Base-by-base conservation (phyloP, 1,284 basidiomycete species). In the Serendipita sp. region DNA sequence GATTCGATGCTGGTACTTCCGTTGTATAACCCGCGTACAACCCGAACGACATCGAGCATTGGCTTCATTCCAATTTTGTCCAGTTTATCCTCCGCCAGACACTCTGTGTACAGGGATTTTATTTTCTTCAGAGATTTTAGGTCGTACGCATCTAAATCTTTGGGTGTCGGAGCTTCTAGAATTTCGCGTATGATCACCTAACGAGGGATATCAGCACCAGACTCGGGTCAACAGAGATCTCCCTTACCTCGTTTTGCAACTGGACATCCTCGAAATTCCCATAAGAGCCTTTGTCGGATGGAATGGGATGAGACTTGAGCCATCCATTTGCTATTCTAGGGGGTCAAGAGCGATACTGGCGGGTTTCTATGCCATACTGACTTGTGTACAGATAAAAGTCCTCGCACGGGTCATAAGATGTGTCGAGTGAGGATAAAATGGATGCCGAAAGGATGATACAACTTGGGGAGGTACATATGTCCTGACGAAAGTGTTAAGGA, bases 361-460 rank as follows among this genome's bases (percentile, higher is more conserved):
- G 38, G 38, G 13, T 41, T 8, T 17, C 6, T n/a, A n/a, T 10
- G 53, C 32, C 1, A 32, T 30, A 79, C 84, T 70, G 69, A 91
- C 90, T 91, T 15, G 91, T 83, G 74, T 88, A 99, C 66, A 87
- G 81, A 72, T 95, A 97, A 72, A 98, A 98, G 74, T 94, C 87
- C 68, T 97, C 90, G 74, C 95, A 99, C 0, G 95, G 95, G 72
- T 98, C 91, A 67, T 88, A 80, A 2, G 84, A 78, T 12, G 81
- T 79, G 72, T 99, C 93, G 58, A 99, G 76, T 2, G 84, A 84
- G 29, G 84, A 82, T 30, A 98, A 76, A 64, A 99, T 87, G 1
- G 84, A 81, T 2, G 91, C 87, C 2, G 95, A 86, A 12, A 94
- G 79, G 53, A 85, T 75, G 61, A 98, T 87, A 70, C 95, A 99